Evolutionary conservation across 768 basidiomycete species (phyloP).

Genomic region (Tephrocybe sp.): DNA sequence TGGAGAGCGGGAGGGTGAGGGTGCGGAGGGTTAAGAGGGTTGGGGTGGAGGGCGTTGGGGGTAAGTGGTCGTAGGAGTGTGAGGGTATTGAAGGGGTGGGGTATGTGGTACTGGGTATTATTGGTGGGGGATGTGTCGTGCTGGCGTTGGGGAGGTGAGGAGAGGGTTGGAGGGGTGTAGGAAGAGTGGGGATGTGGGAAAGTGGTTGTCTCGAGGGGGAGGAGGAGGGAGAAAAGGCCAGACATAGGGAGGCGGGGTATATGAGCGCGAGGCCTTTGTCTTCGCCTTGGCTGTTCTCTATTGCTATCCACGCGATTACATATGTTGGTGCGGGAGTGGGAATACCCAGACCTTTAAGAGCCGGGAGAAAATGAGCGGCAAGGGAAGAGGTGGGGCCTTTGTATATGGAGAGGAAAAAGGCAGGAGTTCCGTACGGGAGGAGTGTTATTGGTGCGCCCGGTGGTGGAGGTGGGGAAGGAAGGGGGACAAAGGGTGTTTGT

Average conservation of each 20-base stretch:
- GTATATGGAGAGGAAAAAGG: conserved; percentile 73
- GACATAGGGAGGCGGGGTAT: conserved; percentile 66
- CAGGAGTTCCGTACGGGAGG: conserved; percentile 70
- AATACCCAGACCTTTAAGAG: conserved; percentile 63
- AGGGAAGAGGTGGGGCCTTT: conserved; percentile 64
- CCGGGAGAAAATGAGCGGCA: conserved; percentile 60
- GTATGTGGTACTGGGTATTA: background rate
- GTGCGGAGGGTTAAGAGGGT: conserved; percentile 40
- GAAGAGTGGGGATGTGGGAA: conserved; percentile 61
- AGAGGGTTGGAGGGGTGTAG: conserved; percentile 58
- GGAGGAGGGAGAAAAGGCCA: conserved; percentile 35
- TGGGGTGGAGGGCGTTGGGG: conserved; percentile 24
- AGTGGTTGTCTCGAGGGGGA: conserved; percentile 44
- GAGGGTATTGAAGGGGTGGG: background rate
- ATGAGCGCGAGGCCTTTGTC: conserved; percentile 77
- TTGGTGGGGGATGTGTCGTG: background rate
- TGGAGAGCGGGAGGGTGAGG: conserved; percentile 53
- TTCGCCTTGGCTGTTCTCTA: conserved; percentile 78
- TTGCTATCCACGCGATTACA: conserved; percentile 71
- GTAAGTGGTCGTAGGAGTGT: background rate
- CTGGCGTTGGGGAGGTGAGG: conserved; percentile 25
- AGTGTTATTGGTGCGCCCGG: conserved; percentile 69
- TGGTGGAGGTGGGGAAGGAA: conserved; percentile 46
- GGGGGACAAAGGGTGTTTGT: conserved; percentile 57
- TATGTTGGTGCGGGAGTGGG: conserved; percentile 20